Evolutionary conservation across 2,329 filamentous ascomycete species (phyloP).

Genomic region (Aspergillaceae sp.): DNA sequence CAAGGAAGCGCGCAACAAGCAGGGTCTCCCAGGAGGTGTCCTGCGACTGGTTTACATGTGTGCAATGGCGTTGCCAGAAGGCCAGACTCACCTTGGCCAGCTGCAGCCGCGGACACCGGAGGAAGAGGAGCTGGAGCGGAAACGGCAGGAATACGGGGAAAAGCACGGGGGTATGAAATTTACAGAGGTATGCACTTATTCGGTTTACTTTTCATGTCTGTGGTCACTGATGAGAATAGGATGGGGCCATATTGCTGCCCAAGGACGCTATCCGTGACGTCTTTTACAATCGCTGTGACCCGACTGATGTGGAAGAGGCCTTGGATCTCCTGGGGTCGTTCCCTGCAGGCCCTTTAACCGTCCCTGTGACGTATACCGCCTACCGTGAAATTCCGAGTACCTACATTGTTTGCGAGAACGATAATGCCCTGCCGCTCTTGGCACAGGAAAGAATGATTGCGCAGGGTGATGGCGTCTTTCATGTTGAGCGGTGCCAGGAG

Average conservation of each 20-base stretch:
- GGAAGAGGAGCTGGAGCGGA: conserved; percentile 14
- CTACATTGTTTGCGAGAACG: conserved; percentile 23
- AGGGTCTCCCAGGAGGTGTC: conserved; percentile 12
- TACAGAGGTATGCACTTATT: conserved; percentile 9
- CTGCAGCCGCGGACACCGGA: conserved; percentile 15
- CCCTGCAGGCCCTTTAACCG: conserved; percentile 13
- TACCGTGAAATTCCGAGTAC: conserved; percentile 21
- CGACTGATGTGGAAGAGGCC: conserved; percentile 16
- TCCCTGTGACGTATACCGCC: conserved; percentile 21
- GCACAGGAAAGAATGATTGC: conserved; percentile 21
- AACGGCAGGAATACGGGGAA: conserved; percentile 8
- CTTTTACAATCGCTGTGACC: conserved; percentile 18
- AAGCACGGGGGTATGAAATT: conserved; percentile 11
- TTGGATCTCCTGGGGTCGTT: conserved; percentile 16
- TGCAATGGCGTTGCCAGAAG: conserved; percentile 18
- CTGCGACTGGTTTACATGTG: conserved; percentile 21
- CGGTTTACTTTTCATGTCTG: background rate
- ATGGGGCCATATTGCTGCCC: conserved; percentile 15
- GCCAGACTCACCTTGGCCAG: conserved; percentile 15
- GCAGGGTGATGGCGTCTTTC: conserved; percentile 15
- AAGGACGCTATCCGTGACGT: conserved; percentile 9
- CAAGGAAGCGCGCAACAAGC: conserved; percentile 11
- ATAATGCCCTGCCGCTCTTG: conserved; percentile 12
- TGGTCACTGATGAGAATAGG: conserved; percentile 7
- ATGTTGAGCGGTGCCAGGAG: conserved; percentile 21